Percentiles rank a stretch among this genome's conserved stretches.
phyloP scores from a whole-genome alignment of 768 basidiomycete genomes.

The Suillus hirtellus region DNA sequence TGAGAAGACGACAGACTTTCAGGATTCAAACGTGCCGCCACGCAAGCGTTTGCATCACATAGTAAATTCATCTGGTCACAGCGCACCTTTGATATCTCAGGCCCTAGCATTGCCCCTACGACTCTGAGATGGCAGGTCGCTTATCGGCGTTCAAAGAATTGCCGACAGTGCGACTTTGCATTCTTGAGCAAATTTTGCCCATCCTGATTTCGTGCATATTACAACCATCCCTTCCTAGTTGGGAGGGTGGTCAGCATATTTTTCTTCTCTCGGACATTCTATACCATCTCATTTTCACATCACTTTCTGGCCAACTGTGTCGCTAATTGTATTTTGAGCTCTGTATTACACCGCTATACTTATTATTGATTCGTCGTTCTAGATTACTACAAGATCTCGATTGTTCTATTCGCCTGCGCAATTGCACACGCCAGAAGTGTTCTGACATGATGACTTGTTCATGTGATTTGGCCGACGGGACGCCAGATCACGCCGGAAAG shows the following conservation, averaged over 20 bases:
- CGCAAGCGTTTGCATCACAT: conserved; percentile 69
- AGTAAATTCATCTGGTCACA: conserved; percentile 54
- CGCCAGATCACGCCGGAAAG: neutral
- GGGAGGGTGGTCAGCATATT: conserved; percentile 6
- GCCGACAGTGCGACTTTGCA: conserved; percentile 21
- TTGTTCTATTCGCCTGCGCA: neutral
- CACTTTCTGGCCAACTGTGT: conserved; percentile 1
- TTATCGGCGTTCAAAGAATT: conserved; percentile 22
- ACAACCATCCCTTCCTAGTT: conserved; percentile 8
- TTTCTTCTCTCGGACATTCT: conserved; percentile 2
- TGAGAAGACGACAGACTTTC: conserved; percentile 27
- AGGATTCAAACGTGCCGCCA: conserved; percentile 53
- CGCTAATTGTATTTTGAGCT: conserved; percentile 7
- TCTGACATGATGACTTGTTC: neutral
- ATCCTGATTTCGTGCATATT: conserved; percentile 14
- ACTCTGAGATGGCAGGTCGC: conserved; percentile 24
- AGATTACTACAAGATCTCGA: conserved; percentile 1
- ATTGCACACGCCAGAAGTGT: neutral
- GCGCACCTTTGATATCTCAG: conserved; percentile 53
- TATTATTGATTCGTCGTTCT: conserved; percentile 1
- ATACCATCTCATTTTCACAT: conserved; percentile 8
- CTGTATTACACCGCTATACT: conserved; percentile 6
- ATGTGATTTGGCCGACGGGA: conserved; percentile 1
- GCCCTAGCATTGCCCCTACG: conserved; percentile 58
- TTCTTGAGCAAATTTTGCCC: neutral